Evolutionary conservation across 768 basidiomycete genomes (phyloP), one percentile per base, ranked within the genome.

Genomic region (Tylopilus cervinicoccineus): DNA sequence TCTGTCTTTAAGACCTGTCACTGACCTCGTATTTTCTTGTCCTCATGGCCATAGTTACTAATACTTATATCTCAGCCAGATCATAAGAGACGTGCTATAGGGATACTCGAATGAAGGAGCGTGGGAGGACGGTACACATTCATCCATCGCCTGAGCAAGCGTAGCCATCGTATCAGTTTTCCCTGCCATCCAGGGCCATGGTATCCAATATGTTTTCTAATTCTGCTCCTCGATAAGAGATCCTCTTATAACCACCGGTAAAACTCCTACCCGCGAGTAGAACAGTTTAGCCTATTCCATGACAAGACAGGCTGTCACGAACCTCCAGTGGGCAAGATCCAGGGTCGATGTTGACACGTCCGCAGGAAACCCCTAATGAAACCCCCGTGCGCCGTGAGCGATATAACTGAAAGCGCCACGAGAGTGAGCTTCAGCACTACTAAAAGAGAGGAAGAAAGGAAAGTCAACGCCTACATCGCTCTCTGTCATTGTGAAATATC

Each of bases 291-390:
- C 8, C 22, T 5, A 14, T 7, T 9, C 20, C 27, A 9, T n/a
- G 12, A 19, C 20, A 17, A 17, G 17, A 16, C 29, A 19, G 16
- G 7, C 29, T 2, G n/a, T 14, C 26, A 64, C 76, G 45, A 50
- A 86, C 86, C 86, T 71, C 86, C 86, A 1, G 83, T 86, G 3
- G 80, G 76, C 27, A 88, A 61, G 6, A 59, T 42, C 59, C 76
- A 80, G 13, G 48, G 51, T 1, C 61, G 58, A 22, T 80, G 73
- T 0, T 73, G 73, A 19, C 80, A 63, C 0, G 72, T 67, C 3
- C 60, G 64, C 57, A 86, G 57, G 47, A 86, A 77, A 1, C 75
- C 80, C 37, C 75, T 71, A 38, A 84, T 80, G 49, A 82, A 76
- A 0, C 83, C 85, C 8, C 77, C 73, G 58, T 89, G 86, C 0